Conservation (phyloP, 495 filamentous ascomycete species). For the Alectoria sarmentosa region DNA sequence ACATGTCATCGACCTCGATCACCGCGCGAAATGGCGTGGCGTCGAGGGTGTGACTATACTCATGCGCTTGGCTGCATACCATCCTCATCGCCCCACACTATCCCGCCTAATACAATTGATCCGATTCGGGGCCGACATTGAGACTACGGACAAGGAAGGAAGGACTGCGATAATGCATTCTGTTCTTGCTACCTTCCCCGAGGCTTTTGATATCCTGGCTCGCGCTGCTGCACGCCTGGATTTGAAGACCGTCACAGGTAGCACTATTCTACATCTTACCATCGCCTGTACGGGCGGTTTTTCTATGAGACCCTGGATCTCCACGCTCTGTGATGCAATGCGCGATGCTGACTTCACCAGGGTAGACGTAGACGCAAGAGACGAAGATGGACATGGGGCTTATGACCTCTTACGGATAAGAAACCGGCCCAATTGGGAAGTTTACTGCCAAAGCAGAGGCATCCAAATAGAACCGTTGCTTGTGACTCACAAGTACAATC, state of each 20-base stretch:
- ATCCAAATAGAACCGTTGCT: no score
- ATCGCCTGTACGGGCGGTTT: neutral
- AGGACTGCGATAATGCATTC: neutral
- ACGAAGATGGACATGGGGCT: neutral
- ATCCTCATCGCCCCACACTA: neutral
- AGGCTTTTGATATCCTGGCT: neutral
- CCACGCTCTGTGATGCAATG: neutral
- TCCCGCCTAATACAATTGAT: neutral
- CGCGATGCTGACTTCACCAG: neutral
- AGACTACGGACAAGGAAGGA: neutral
- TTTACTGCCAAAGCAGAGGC: neutral
- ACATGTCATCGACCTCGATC: neutral
- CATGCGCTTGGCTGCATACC: neutral
- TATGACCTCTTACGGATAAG: conserved; percentile 1
- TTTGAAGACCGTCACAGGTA: neutral
- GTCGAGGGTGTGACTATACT: neutral
- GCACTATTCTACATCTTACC: conserved; percentile 5
- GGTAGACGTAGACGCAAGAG: neutral
- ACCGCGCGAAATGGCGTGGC: neutral
- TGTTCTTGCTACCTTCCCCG: accelerated
- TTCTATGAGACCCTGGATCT: neutral
- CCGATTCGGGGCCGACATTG: neutral
- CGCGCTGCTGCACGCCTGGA: neutral
- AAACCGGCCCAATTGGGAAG: neutral
- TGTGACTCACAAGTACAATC: no score